Conservation (phyloP, 257 asterid species). For the Parsonsia alboflavescens region DNA sequence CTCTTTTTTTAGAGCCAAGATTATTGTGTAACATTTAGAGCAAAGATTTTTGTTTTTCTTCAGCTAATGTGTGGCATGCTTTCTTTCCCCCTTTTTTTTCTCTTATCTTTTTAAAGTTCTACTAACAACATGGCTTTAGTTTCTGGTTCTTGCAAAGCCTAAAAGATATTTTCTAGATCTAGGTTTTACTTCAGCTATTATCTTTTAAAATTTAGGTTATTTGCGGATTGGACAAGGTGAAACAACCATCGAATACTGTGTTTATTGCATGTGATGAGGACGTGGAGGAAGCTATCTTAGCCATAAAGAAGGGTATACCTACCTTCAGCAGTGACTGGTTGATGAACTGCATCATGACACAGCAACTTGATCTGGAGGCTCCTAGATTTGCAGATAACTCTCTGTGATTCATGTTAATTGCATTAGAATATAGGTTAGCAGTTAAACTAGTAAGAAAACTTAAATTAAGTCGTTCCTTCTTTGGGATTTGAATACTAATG, state of each 20-base stretch:
- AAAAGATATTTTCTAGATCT: background rate
- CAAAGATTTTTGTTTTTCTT: background rate
- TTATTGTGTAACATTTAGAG: background rate
- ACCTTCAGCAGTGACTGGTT: conserved; percentile 85
- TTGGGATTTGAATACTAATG: background rate
- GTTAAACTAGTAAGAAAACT: background rate
- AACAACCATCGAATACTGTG: conserved; percentile 43
- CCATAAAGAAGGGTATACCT: conserved; percentile 54
- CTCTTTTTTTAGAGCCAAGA: background rate
- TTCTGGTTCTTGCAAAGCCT: background rate
- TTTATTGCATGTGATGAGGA: conserved; percentile 83
- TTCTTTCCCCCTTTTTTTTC: background rate
- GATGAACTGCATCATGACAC: conserved; percentile 80
- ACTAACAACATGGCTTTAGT: background rate
- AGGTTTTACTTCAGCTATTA: background rate
- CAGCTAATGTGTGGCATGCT: background rate
- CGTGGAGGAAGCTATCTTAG: conserved; percentile 66
- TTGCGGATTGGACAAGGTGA: conserved; percentile 31
- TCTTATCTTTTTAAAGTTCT: background rate
- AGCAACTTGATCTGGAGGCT: conserved; percentile 77
- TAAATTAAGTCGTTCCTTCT: background rate
- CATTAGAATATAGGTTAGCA: background rate
- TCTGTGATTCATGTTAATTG: background rate
- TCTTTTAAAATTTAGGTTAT: conserved; percentile 40
- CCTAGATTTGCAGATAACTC: conserved; percentile 58